Base-by-base conservation (phyloP, 2,329 filamentous ascomycete genomes). In the Fusarium sp. region DNA sequence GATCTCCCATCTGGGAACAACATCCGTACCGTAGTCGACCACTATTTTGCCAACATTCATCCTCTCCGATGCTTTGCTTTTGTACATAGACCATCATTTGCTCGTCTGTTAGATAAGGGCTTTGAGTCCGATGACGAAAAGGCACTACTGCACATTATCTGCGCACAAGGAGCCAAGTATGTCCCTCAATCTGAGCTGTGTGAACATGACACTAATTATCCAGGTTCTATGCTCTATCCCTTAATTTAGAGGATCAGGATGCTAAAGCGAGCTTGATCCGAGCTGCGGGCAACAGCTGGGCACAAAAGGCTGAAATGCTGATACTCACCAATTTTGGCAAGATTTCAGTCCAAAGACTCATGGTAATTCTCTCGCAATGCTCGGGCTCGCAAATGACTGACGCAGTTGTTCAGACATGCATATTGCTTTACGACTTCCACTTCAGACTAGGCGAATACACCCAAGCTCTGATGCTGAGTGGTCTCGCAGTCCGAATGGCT, bases 51-150 rank as follows among this genome's bases (percentile, higher is more conserved):
- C 66, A 83, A 83, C 36, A 75, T 83, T 9, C 86, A 83, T 57
- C 81, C 82, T n/a, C 78, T 83, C 9, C 79, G 82, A 26, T 83
- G 82, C 68, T 83, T 83, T 60, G 81, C 82, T 22, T 83, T 83
- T 78, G 81, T 83, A 24, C 82, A 83, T 58, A 82, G 83, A 56
- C 82, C 82, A 8, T 83, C 82, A 3, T 83, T 83, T 56, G 81
- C 82, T 71, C 75, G 81, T 11, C 81, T 83, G 51, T 75, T 83
- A 10, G 82, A 83, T 62, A 82, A 81, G 30, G 82, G 82, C 0
- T 78, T 83, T 51, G 76, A 78, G 13, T 78, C 75, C 8, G 81
- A 83, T 17, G 82, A 83, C 41, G 82, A 83, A 62, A 80, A 78
- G 47, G 81, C 82, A 22, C 74, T 83, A 28, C 66, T 83, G 14